These are phyloP conservation scores for Panaeolus cyanescens DNA, from an alignment of 768 basidiomycete species.

Conservation along the genomic window DNA sequence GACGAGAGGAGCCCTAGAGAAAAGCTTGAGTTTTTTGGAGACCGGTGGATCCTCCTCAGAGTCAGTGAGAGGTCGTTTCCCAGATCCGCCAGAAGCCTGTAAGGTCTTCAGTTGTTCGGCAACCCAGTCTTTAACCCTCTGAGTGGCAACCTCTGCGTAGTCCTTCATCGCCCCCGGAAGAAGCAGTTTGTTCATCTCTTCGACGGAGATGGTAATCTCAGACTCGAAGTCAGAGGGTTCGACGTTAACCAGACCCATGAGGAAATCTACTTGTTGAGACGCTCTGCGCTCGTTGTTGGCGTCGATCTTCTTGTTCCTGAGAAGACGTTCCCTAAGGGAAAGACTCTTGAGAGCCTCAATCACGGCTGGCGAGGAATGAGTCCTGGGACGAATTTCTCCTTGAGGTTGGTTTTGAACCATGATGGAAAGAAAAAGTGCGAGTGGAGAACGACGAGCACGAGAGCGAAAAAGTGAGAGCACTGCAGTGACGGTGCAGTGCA, in stretches of 20 bases:
- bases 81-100: too few relatives aligned
- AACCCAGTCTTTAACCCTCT: background rate
- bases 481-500: too few relatives aligned
- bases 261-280: background rate
- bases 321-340: background rate
- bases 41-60: background rate
- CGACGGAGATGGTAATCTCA: constrained; percentile 6
- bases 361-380: too few relatives aligned
- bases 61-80: background rate
- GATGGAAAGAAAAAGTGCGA: too few relatives aligned
- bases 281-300: constrained; percentile 2
- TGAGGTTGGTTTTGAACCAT: too few relatives aligned
- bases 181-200: too few relatives aligned
- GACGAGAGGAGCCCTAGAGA: background rate
- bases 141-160: background rate
- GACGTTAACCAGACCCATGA: background rate
- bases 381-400: too few relatives aligned
- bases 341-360: constrained; percentile 4
- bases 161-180: background rate
- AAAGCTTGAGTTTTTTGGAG: background rate
- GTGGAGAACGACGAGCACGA: too few relatives aligned
- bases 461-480: too few relatives aligned
- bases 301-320: constrained; percentile 13
- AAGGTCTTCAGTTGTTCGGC: background rate
- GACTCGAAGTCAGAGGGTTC: constrained; percentile 12